Evolutionary conservation across 2,329 filamentous ascomycete genomes (phyloP).

Genomic region (Colletotrichum camelliae): DNA sequence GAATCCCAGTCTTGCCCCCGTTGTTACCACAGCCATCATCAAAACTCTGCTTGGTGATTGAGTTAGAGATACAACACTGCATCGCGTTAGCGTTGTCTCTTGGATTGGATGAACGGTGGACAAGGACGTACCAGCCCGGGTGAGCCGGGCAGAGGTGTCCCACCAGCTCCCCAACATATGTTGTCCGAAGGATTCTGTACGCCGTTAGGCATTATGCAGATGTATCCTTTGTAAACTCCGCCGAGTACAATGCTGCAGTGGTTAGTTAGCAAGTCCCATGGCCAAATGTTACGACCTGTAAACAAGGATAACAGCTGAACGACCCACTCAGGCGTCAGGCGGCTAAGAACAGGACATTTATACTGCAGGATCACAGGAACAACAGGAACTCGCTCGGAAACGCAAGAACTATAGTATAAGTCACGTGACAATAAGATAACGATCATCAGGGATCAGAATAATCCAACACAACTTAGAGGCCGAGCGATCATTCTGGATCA

Average conservation of each 20-base stretch:
- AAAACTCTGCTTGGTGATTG: neutral
- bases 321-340: too few relatives aligned
- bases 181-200: neutral
- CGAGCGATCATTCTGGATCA: too few relatives aligned
- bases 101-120: neutral
- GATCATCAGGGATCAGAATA: too few relatives aligned
- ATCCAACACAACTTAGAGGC: too few relatives aligned
- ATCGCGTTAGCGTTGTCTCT: neutral
- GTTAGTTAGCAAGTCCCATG: neutral
- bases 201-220: neutral
- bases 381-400: too few relatives aligned
- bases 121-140: neutral
- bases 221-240: neutral
- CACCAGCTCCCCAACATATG: neutral
- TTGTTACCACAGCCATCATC: neutral
- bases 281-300: too few relatives aligned
- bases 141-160: neutral
- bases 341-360: too few relatives aligned
- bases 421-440: too few relatives aligned
- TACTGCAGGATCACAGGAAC: too few relatives aligned
- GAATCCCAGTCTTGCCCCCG: neutral
- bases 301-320: too few relatives aligned
- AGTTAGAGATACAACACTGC: neutral
- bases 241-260: neutral
- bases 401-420: too few relatives aligned